Evolutionary conservation across 176 grass and related monocot genomes (phyloP), one percentile per base, ranked within the genome.

Genomic region (Carex parvula): DNA sequence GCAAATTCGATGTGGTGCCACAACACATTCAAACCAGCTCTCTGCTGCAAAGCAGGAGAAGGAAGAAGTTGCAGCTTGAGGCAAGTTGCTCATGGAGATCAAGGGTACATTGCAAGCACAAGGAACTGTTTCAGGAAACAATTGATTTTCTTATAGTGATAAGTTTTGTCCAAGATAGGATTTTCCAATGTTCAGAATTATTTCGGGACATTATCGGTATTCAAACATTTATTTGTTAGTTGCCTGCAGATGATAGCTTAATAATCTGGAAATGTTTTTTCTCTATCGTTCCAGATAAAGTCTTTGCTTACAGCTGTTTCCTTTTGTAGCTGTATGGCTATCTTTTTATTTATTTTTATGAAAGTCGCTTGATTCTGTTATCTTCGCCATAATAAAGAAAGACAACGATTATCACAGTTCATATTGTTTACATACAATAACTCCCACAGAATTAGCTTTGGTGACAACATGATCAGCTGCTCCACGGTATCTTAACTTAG

Each of bases 1-100:
- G 92, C 5, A 91, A 93, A 60, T 98, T 98, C 35, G 92, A 93
- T 29, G 89, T 95, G 4, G 96, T 98, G 64, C 96, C 96, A 15
- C 89, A 93, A 32, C 88, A 92, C 61, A 98, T 98, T 44, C 93
- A 98, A 84, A 91, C 79, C 90, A 97, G 79, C 69, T 97, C 30
- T 89, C 95, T 16, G 62, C 91, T 0, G 84, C 88, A 12, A 97
- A 91, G 79, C 87, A 91, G 85, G 53, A 18, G 35, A 83, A 83
- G 44, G 81, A 83, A 29, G 87, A 94, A 85, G 92, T 86, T 80
- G 63, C 90, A 79, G 90, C 95, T 89, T 97, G 84, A 89, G 64
- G 53, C 72, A 66, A 84, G 48, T 79, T 81, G 17, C 20, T 30
- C 29, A 53, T 44, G 46, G 30, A 93, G 81, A 83, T 84, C 85